Evolutionary conservation across 2,329 filamentous ascomycete genomes (phyloP), one percentile per base, ranked within the genome.

Genomic region (Aspergillus ibericus): DNA sequence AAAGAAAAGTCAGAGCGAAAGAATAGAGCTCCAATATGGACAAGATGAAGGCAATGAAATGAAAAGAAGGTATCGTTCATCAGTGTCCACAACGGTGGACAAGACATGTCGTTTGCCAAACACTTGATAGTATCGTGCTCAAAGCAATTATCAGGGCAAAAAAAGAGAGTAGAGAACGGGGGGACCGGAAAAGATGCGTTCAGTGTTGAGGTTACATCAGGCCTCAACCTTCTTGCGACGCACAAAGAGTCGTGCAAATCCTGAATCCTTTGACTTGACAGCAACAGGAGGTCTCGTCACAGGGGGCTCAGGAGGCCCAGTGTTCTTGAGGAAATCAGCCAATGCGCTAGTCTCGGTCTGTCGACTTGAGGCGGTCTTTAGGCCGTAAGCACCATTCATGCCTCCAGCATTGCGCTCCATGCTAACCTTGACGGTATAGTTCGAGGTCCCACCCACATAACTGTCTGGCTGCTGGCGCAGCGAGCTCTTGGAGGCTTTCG

Each of bases 301-400:
- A 34, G 69, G 61, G 15, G 69, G 70, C 13, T 81, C 79, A 1
- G 88, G 86, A 3, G 89, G 89, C 34, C 82, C 87, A 13, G 88
- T 89, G 66, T 86, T 85, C 54, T 83, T 84, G 32, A 95, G 76
- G 71, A 93, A 93, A 53, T 86, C 85, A 0, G 90, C 89, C 46
- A 93, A 75, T 52, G 92, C 89, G 16, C 83, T 82, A 2, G 88
- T 92, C 25, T 77, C 76, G 16, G 72, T 75, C 52, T 71, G 68
- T 38, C 68, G 64, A 44, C 70, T 60, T 9, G 67, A 60, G 34
- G 66, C 42, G 60, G 62, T 62, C 38, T 64, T 66, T 59, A 64
- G 64, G 44, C 68, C 64, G 15, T 56, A 53, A 10, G 58, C 35
- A 38, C 36, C 56, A 38, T 56, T 52, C 47, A 58, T 49, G 29